phyloP scores from a whole-genome alignment of 208 protist genomes.

The Crithidia acanthocephali region DNA sequence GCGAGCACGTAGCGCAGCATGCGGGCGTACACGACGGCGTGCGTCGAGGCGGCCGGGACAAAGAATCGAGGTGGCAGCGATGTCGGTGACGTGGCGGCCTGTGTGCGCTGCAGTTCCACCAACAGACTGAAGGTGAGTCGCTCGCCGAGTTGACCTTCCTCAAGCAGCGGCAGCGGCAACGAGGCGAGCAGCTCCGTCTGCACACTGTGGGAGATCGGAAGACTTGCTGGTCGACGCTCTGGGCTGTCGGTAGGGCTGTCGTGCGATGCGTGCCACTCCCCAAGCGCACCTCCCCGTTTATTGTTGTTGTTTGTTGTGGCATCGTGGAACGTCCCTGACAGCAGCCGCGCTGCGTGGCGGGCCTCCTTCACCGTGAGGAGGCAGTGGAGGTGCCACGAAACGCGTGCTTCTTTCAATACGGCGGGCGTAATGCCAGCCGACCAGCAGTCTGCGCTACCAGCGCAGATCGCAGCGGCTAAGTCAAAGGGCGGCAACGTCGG shows the following conservation, averaged over 20 bases:
- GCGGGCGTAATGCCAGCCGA: conserved; percentile 12
- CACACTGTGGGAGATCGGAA: conserved; percentile 18
- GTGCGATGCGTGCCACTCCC: background rate
- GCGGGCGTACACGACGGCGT: conserved; percentile 46
- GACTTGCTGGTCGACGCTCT: background rate
- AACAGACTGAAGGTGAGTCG: conserved; percentile 29
- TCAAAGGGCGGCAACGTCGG: conserved; percentile 15
- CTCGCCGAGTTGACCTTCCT: conserved; percentile 12
- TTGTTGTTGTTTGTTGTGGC: background rate
- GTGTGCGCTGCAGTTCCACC: conserved; percentile 8
- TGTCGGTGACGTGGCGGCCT: background rate
- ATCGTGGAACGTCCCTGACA: conserved; percentile 20
- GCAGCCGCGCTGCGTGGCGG: conserved; percentile 25
- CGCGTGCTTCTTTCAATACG: conserved; percentile 27
- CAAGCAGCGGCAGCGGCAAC: conserved; percentile 21
- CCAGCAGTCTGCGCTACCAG: background rate
- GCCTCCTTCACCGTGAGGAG: conserved; percentile 29
- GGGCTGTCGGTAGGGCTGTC: background rate
- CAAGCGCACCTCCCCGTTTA: background rate
- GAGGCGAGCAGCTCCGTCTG: conserved; percentile 32
- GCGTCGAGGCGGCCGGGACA: conserved; percentile 38
- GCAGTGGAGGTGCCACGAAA: conserved; percentile 55
- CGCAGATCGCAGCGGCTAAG: background rate
- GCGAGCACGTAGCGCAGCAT: conserved; percentile 45
- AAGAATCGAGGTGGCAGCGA: conserved; percentile 14